These are phyloP conservation scores for Aspergillus tanneri DNA, from an alignment of 2,329 filamentous ascomycete species.

Conservation along the genomic window DNA sequence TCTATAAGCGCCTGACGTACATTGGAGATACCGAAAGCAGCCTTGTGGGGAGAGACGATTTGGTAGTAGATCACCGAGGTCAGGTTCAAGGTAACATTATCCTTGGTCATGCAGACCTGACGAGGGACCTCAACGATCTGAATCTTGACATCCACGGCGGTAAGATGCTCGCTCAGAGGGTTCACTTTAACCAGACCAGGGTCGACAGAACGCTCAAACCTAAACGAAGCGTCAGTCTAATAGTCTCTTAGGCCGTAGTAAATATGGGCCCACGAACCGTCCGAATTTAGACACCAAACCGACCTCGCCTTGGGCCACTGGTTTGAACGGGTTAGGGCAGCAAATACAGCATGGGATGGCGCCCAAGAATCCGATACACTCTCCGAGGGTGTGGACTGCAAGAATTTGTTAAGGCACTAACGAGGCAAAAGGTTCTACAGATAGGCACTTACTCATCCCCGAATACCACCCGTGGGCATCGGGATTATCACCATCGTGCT, in stretches of 20 bases:
- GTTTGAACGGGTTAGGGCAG: slow-evolving; percentile 95
- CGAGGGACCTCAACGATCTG: slow-evolving; percentile 95
- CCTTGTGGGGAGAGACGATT: slow-evolving; percentile 91
- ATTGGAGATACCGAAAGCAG: slow-evolving; percentile 93
- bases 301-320: slow-evolving; percentile 87
- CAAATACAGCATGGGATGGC: slow-evolving; percentile 87
- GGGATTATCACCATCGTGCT: slow-evolving; percentile 62
- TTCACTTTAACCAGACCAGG: slow-evolving; percentile 97
- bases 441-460: slow-evolving; percentile 66
- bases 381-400: slow-evolving; percentile 70
- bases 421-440: too few species aligned
- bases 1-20: slow-evolving; percentile 95
- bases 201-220: slow-evolving; percentile 91
- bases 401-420: slow-evolving; percentile 8
- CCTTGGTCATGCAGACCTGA: slow-evolving; percentile 99
- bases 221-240: slow-evolving; percentile 31
- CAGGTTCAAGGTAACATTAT: slow-evolving; percentile 91
- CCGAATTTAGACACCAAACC: slow-evolving; percentile 96
- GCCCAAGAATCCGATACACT: slow-evolving; percentile 72
- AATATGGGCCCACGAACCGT: slow-evolving; percentile 35
- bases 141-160: slow-evolving; percentile 97
- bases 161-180: slow-evolving; percentile 83
- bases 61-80: slow-evolving; percentile 99
- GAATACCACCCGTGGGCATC: slow-evolving; percentile 86
- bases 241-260: neutral